These are phyloP conservation scores for Amanita inopinata DNA, from an alignment of 768 basidiomycete species.

Conservation along the genomic window DNA sequence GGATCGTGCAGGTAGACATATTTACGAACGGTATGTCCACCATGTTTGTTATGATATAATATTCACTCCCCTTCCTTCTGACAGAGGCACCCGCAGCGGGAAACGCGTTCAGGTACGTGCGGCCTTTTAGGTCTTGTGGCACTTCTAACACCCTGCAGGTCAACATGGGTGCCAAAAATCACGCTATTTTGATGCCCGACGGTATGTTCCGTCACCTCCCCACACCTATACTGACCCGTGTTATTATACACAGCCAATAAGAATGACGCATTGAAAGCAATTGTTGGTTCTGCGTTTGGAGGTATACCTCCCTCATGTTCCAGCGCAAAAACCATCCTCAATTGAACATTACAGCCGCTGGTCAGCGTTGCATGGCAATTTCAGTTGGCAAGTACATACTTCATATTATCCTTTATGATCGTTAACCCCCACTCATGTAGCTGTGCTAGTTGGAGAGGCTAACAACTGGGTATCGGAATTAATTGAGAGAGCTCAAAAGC, in stretches of 20 bases:
- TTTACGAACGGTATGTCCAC: conserved; percentile 76
- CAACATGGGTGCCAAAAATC: conserved; percentile 92
- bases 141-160: conserved; percentile 20
- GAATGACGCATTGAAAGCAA: conserved; percentile 84
- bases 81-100: conserved; percentile 72
- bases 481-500: conserved; percentile 65
- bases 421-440: no score
- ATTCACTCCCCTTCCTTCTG: conserved; percentile 7
- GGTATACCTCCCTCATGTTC: conserved; percentile 28
- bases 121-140: not conserved
- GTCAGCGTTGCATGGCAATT: conserved; percentile 95
- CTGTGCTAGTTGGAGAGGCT: conserved; percentile 74
- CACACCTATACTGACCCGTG: not conserved
- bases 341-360: conserved; percentile 54
- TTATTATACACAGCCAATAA: conserved; percentile 63
- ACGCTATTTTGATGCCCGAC: conserved; percentile 88
- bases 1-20: conserved; percentile 87
- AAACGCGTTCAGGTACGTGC: conserved; percentile 71
- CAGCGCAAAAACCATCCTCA: conserved; percentile 5
- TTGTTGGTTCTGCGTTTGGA: conserved; percentile 90
- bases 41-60: not conserved
- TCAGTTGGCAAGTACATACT: conserved; percentile 67
- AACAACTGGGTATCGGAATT: conserved; percentile 82
- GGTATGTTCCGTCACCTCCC: conserved; percentile 34
- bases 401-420: no score